These are phyloP conservation scores for Pseudozyma pruni DNA, from an alignment of 1,284 basidiomycete species.

Conservation along the genomic window DNA sequence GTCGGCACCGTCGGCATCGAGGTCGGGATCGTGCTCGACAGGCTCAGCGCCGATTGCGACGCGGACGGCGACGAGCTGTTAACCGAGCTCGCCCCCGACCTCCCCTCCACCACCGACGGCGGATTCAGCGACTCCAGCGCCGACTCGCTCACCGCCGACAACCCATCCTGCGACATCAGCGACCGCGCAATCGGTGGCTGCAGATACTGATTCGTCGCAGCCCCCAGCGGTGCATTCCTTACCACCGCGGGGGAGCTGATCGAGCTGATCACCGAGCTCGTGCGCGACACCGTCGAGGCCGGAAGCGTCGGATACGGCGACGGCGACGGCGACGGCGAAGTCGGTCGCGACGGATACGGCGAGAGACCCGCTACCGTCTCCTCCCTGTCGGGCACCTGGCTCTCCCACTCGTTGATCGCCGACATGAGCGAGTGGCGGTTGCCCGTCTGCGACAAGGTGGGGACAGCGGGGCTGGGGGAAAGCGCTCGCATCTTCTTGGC, in stretches of 20 bases:
- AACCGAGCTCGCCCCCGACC: conserved; percentile 21
- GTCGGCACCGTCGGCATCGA: conserved; percentile 52
- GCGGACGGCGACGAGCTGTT: conserved; percentile 44
- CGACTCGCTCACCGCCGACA: conserved; percentile 20
- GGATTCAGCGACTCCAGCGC: conserved; percentile 24
- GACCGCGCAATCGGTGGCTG: conserved; percentile 48
- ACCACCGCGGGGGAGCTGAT: conserved; percentile 52
- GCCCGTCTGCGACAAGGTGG: conserved; percentile 28
- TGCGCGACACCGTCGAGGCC: conserved; percentile 46
- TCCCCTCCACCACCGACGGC: conserved; percentile 12
- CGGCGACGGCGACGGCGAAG: conserved; percentile 25
- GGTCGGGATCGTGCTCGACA: conserved; percentile 39
- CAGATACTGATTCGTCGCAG: conserved; percentile 60
- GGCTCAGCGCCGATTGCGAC: conserved; percentile 45
- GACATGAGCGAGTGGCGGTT: conserved; percentile 55
- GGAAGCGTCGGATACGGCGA: conserved; percentile 44
- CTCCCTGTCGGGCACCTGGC: conserved; percentile 35
- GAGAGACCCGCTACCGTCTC: conserved; percentile 10
- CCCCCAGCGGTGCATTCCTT: conserved; percentile 59
- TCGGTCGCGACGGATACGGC: conserved; percentile 35
- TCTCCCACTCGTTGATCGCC: conserved; percentile 64
- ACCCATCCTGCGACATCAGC: conserved; percentile 31
- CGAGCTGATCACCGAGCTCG: conserved; percentile 49
- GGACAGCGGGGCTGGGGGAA: conserved; percentile 39
- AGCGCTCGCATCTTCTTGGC: conserved; percentile 53